Evolutionary conservation across 495 filamentous ascomycete species (phyloP), one percentile per base, ranked within the genome.

Genomic region (Paragyromitra xinjiangensis): DNA sequence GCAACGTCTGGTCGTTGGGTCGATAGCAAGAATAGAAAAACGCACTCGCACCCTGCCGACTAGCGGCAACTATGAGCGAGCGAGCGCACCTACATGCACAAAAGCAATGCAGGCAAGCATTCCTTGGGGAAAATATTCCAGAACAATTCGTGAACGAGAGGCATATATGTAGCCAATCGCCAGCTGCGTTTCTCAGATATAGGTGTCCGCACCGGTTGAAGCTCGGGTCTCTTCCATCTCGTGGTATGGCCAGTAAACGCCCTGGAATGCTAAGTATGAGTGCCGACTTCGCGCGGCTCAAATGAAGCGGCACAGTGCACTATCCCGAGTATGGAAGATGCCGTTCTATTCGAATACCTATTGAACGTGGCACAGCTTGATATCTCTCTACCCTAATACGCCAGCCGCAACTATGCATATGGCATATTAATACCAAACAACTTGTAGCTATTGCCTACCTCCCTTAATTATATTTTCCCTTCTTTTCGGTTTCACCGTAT

Each of bases 1-100:
- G 55, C 53, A 34, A 61, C 37, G 22, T 16, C 29, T 64, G 58
- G 58, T 53, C 29, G 37, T 37, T 64, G 61, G 45, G 26, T 29
- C 48, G 61, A 64, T 44, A 34, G 29, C 29, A 61, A 76, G 45
- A 76, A 76, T 76, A 76, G 73, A 56, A 72, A 73, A 24, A 63
- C 37, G 19, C 56, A 8, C 48, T 45, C 24, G 62, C 39, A 40
- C 55, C 62, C 40, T 58, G 59, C 26, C 64, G 64, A 39, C 64
- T 7, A 42, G 66, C 66, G 37, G 69, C 59, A 76, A 48, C 73
- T 64, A 55, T 63, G 72, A 40, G 48, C 68, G 72, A 40, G 48
- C 68, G 44, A 75, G 59, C 58, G 45, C 59, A 26, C 53, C 68
- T 44, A 9, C 26, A 56, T 58, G 40, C 40, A 55, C 19, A 72